phyloP scores from a whole-genome alignment of 139 green algal species.

The Trebouxia sp. region DNA sequence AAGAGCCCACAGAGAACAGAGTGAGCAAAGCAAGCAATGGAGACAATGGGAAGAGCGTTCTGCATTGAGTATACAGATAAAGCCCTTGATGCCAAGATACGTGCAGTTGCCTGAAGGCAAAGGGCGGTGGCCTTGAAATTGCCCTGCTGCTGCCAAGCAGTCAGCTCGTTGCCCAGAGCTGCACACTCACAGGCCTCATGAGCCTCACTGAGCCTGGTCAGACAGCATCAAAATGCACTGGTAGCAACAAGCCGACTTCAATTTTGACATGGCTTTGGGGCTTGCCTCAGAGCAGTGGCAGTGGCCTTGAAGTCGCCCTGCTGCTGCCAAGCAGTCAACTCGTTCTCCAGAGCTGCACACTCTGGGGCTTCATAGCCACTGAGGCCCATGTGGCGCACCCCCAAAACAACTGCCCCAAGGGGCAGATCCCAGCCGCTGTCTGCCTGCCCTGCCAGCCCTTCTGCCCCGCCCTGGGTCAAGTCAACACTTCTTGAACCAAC shows the following conservation, averaged over 20 bases:
- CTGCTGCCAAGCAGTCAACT: constrained; percentile 84
- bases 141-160: constrained; percentile 73
- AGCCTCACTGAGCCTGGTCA: no score
- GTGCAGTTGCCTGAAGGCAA: constrained; percentile 61
- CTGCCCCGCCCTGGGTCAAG: constrained; percentile 49
- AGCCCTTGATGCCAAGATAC: no score
- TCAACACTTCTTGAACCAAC: not conserved
- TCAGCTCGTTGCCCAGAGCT: constrained; percentile 87
- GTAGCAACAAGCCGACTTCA: no score
- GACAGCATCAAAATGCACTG: no score
- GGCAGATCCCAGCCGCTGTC: constrained; percentile 70
- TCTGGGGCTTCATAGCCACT: constrained; percentile 70
- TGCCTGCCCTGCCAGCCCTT: constrained; percentile 47
- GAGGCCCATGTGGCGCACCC: constrained; percentile 85
- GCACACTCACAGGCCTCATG: constrained; percentile 75
- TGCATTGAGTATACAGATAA: no score
- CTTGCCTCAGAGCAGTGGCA: constrained; percentile 55
- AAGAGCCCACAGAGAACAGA: no score
- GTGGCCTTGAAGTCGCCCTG: constrained; percentile 38
- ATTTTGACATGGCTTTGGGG: no score
- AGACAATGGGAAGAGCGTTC: no score
- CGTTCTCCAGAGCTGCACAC: constrained; percentile 86
- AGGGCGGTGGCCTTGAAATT: constrained; percentile 37
- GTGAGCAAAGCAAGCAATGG: no score
- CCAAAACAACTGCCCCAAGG: constrained; percentile 74